These are phyloP conservation scores for Trichoderma sp. DNA, from an alignment of 2,329 filamentous ascomycete genomes.

Conservation along the genomic window DNA sequence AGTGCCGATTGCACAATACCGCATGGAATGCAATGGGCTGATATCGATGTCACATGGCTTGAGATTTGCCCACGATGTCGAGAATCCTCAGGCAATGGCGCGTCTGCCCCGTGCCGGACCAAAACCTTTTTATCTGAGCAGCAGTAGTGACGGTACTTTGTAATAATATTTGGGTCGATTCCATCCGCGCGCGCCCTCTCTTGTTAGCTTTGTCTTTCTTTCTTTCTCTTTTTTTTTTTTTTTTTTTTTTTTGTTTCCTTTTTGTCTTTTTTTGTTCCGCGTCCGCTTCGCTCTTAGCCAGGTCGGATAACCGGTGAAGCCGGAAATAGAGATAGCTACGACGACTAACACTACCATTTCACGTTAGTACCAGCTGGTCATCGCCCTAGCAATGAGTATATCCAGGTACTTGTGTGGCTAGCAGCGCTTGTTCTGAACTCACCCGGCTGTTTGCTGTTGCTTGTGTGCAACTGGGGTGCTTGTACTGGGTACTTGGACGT, in stretches of 20 bases:
- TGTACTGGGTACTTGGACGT: neutral
- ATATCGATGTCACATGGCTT: slow-evolving; percentile 15
- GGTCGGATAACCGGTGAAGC: slow-evolving; percentile 8
- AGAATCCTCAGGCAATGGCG: neutral
- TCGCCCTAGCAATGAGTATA: neutral
- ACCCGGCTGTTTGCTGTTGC: neutral
- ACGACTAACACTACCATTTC: neutral
- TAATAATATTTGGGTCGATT: neutral
- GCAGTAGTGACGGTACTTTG: neutral
- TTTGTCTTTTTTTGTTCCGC: neutral
- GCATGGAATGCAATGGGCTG: slow-evolving; percentile 6
- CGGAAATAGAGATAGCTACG: slow-evolving; percentile 7
- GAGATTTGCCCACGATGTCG: neutral
- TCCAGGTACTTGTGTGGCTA: neutral
- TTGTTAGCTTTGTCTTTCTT: neutral
- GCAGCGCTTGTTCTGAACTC: neutral
- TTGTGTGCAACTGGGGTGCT: too few relatives aligned
- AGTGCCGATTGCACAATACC: neutral
- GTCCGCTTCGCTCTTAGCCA: neutral
- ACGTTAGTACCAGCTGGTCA: neutral
- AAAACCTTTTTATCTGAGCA: neutral
- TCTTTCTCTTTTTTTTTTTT: neutral
- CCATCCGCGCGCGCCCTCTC: neutral
- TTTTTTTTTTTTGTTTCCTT: too few relatives aligned
- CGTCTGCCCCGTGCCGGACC: neutral